Base-by-base conservation (phyloP, 1,284 basidiomycete species). In the Crucibulum cyathiforme region DNA sequence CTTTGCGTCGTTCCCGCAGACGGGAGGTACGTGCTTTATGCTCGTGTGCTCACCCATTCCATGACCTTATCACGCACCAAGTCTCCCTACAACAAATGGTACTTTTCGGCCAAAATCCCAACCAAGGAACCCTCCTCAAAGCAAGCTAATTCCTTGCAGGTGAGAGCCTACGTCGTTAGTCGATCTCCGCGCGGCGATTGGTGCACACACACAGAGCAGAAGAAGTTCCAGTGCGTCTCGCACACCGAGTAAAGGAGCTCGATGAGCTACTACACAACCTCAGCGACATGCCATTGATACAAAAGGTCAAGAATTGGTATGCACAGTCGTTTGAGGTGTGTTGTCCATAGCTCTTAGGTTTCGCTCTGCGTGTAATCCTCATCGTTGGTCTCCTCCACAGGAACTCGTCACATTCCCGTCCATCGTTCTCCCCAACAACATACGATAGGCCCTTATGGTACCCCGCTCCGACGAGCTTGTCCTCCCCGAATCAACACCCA, bases 221-320 rank as follows among this genome's bases (percentile, higher is more conserved):
- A 84, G 94, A 97, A 70, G 83, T 99, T 0, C 97, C 97, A 0
- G 93, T 99, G 9, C 89, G 97, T 36, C 86, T 99, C 15, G 96
- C 96, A 0, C 97, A 99, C 74, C 88, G 98, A 38, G 96, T 98
- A 45, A 96, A 97, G 74, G 97, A 99, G 79, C 87, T 99, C 41
- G 95, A 98, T 70, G 90, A 95, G 67, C 85, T 99, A 5, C 97
- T 98, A 0, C 93, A 98, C 76, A 92, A 95, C 55, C 84, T 99
- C 61, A 91, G 90, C 69, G 87, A 90, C 59, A 98, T 98, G 96
- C 90, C 93, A 0, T 94, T 92, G 51, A 98, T 99, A 66, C 88
- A 92, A 65, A 95, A 94, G 72, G 97, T 99, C 65, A 97, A 97
- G 81, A 91, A 98, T 72, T 99, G 97, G 97, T 99, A 99, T 74